Evolutionary conservation across 176 grass and related monocot genomes (phyloP).

Genomic region (Aegilops tauschii): DNA sequence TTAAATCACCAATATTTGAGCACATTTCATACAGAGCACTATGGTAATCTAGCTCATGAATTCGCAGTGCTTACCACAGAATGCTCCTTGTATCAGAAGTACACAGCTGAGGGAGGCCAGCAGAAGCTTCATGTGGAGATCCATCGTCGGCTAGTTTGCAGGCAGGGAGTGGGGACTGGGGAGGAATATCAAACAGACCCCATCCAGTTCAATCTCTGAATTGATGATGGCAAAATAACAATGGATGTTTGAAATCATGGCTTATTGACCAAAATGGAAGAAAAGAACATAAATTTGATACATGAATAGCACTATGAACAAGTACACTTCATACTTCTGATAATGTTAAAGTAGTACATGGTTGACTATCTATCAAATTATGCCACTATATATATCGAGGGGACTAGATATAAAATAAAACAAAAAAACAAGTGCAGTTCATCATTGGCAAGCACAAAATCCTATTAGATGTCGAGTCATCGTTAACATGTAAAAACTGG

Average conservation of each 20-base stretch:
- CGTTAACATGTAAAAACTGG: neutral
- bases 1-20: neutral
- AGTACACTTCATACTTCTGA: neutral
- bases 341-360: neutral
- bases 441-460: neutral
- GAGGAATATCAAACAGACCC: conserved; percentile 28
- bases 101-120: conserved; percentile 43
- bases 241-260: neutral
- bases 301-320: conserved; percentile 37
- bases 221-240: conserved; percentile 7
- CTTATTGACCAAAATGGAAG: neutral
- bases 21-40: neutral
- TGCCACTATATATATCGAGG: neutral
- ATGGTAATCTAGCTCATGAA: neutral
- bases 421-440: neutral
- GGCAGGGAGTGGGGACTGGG: neutral
- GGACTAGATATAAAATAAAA: neutral
- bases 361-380: conserved; percentile 19
- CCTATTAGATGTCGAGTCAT: neutral
- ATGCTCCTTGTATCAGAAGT: conserved; percentile 48
- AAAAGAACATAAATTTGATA: neutral
- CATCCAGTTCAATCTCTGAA: conserved; percentile 34
- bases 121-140: conserved; percentile 52
- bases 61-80: conserved; percentile 52
- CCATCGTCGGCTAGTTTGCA: conserved; percentile 41